Percentiles rank a stretch among this genome's conserved stretches.
These are phyloP conservation scores for Dioscorea dumetorum DNA, from an alignment of 106 monocot genomes.

Conservation along the genomic window DNA sequence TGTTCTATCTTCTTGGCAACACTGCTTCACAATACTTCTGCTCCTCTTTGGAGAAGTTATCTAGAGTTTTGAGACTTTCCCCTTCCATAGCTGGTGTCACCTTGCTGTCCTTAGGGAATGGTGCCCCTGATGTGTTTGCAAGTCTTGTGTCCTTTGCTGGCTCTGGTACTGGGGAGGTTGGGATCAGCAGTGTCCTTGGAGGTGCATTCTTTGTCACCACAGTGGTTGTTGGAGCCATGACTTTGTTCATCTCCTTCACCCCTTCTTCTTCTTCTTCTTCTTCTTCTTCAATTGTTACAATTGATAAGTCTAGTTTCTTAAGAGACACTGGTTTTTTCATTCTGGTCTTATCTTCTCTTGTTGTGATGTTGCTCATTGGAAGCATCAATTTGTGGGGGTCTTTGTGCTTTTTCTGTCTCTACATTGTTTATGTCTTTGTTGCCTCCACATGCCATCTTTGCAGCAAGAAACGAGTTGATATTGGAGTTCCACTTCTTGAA, in stretches of 20 bases:
- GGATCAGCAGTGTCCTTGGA: conserved; percentile 50
- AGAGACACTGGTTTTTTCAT: conserved; percentile 27
- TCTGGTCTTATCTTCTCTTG: conserved; percentile 20
- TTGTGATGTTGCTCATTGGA: conserved; percentile 27
- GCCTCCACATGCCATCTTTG: conserved; percentile 18
- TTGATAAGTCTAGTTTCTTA: conserved; percentile 17
- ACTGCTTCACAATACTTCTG: conserved; percentile 49
- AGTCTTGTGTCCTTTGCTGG: conserved; percentile 25
- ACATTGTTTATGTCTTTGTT: conserved; percentile 34
- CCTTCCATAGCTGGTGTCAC: conserved; percentile 37
- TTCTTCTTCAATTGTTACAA: not conserved
- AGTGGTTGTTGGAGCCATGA: conserved; percentile 21
- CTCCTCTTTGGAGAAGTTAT: conserved; percentile 33
- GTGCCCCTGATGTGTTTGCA: conserved; percentile 31
- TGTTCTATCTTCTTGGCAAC: conserved; percentile 39
- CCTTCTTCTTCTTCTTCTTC: too few species aligned
- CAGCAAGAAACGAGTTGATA: conserved; percentile 4
- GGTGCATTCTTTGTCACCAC: conserved; percentile 55
- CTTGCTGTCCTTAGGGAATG: conserved; percentile 38
- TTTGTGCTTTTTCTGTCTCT: conserved; percentile 26
- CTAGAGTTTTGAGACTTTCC: conserved; percentile 19
- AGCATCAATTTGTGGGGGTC: conserved; percentile 31
- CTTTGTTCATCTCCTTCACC: not conserved
- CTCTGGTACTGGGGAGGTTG: conserved; percentile 15
- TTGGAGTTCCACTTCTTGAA: conserved; percentile 10